A percentile compares a stretch with the other conserved stretches of the same genome.
These are phyloP conservation scores for Pyricularia grisea DNA, from an alignment of 2,329 filamentous ascomycete species.

Conservation along the genomic window DNA sequence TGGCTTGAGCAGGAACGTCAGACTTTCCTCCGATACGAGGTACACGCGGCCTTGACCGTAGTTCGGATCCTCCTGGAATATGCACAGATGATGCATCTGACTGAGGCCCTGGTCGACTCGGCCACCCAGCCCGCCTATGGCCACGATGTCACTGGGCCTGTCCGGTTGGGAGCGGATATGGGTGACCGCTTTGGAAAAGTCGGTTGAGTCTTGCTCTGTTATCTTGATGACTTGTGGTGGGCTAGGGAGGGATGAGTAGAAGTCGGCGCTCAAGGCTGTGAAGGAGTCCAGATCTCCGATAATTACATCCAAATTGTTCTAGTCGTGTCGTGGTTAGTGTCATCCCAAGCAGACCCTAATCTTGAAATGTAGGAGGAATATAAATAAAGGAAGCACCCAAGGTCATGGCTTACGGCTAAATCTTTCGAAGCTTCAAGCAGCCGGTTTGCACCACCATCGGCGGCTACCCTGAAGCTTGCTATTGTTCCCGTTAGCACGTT, in stretches of 20 bases:
- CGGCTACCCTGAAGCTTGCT: constrained; percentile 60
- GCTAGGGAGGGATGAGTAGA: constrained; percentile 48
- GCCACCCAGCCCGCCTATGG: constrained; percentile 77
- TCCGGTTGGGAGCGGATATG: constrained; percentile 35
- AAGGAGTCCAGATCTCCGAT: constrained; percentile 91
- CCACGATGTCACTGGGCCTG: constrained; percentile 55
- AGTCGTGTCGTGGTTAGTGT: neutral
- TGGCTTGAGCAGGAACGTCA: constrained; percentile 70
- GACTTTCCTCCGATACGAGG: constrained; percentile 69
- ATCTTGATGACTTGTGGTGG: constrained; percentile 53
- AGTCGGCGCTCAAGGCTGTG: constrained; percentile 46
- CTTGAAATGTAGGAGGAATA: too few species aligned
- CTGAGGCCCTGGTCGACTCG: constrained; percentile 89
- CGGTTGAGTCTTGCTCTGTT: constrained; percentile 77
- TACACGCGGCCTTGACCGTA: constrained; percentile 54
- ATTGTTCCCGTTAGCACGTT: neutral
- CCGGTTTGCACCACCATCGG: constrained; percentile 84
- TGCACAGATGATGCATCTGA: constrained; percentile 75
- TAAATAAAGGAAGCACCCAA: neutral
- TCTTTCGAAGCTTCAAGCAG: constrained; percentile 36
- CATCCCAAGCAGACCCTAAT: neutral
- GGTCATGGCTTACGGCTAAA: neutral
- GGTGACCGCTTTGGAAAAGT: constrained; percentile 75
- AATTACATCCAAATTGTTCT: constrained; percentile 57
- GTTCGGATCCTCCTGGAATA: constrained; percentile 42